Evolutionary conservation across 768 basidiomycete species (phyloP).

Genomic region (Mycena kentingensis): DNA sequence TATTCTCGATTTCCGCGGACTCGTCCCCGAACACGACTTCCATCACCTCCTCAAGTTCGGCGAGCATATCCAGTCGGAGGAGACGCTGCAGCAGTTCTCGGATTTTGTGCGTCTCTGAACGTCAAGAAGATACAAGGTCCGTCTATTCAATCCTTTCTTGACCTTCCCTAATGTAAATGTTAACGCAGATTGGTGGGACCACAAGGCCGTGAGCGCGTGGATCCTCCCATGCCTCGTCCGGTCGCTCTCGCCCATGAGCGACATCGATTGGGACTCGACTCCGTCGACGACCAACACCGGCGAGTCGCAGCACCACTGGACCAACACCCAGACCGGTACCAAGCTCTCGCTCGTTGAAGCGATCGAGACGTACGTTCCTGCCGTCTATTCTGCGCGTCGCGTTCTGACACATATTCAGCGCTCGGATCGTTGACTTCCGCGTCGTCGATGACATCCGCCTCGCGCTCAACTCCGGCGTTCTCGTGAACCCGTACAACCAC

Average conservation of each 20-base stretch:
- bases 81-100: background rate
- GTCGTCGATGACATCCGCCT: slow-evolving; percentile 9
- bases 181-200: slow-evolving; percentile 27
- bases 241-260: slow-evolving; percentile 19
- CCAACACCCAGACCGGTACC: slow-evolving; percentile 23
- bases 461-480: slow-evolving; percentile 13
- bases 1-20: slow-evolving; percentile 2
- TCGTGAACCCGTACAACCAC: slow-evolving; percentile 13
- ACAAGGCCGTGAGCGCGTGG: slow-evolving; percentile 27
- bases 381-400: background rate
- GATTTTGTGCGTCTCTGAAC: background rate
- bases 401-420: background rate
- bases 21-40: background rate
- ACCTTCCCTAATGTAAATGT: background rate
- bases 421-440: slow-evolving; percentile 6
- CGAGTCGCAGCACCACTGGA: slow-evolving; percentile 26
- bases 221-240: slow-evolving; percentile 27
- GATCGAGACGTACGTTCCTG: slow-evolving; percentile 6
- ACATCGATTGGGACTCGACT: slow-evolving; percentile 24
- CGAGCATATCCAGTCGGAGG: slow-evolving; percentile 8
- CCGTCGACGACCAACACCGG: slow-evolving; percentile 26
- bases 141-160: background rate
- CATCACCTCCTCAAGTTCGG: background rate
- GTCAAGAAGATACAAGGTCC: slow-evolving; percentile 4
- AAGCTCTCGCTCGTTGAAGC: slow-evolving; percentile 24